Evolutionary conservation across 2,329 filamentous ascomycete genomes (phyloP), one percentile per base, ranked within the genome.

Genomic region (Aspergillus viridinutans): DNA sequence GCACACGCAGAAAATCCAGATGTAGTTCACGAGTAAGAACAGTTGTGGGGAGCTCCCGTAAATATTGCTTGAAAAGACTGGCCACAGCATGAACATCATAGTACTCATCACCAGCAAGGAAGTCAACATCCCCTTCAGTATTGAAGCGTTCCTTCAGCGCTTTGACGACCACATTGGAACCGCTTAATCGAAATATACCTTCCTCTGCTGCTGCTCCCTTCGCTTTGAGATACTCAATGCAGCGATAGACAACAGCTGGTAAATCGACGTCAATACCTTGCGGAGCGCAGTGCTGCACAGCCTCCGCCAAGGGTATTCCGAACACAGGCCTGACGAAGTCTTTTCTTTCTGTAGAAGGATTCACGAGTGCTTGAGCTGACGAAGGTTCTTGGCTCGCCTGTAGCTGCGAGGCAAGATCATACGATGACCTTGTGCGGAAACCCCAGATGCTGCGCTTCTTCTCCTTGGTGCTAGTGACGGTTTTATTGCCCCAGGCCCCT

Each of bases 21-120:
- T 97, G 92, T 40, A 97, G 81, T 64, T 97, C 93, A 59, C 91
- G 83, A 1, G 94, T 97, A 59, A 99, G 80, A 38, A 99, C 93
- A 17, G 91, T 96, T 1, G 88, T 89, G 4, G 94, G 94, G 53
- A 99, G 80, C 74, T 99, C 94, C 54, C 94, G 88, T 49, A 99
- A 81, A 72, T 97, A 99, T 50, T 95, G 81, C 76, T 99, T 99
- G 67, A 99, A 82, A 50, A 99, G 80, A 35, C 92, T 96, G 7
- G 94, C 94, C 10, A 99, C 89, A 0, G 94, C 94, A 72, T 99
- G 93, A 26, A 99, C 92, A 72, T 99, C 94, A 70, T 96, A 91
- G 71, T 93, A 95, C 57, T 90, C 86, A 51, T 89, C 88, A 12
- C 68, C 92, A 2, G 83, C 84, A 26, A 97, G 74, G 52, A 99